Percentiles rank a stretch among this genome's conserved stretches.
phyloP scores from a whole-genome alignment of 2,329 filamentous ascomycete species.

The Talaromyces rugulosus region DNA sequence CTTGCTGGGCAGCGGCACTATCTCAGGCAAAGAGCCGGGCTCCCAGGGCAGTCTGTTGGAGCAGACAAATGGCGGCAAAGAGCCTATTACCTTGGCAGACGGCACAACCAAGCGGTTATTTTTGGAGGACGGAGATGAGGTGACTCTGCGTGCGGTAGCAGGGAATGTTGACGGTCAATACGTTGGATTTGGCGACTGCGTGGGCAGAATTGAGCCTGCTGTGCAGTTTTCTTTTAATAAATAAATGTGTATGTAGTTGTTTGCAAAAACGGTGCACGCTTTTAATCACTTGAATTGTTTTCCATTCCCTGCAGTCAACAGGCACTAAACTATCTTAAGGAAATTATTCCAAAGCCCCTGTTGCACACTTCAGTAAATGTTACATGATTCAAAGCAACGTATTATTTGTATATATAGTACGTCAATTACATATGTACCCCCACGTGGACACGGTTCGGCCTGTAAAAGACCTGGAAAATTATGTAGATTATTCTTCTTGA shows the following conservation, averaged over 20 bases:
- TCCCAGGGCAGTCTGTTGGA: constrained; percentile 69
- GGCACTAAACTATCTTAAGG: too few species aligned
- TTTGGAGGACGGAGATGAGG: constrained; percentile 68
- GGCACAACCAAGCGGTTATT: constrained; percentile 64
- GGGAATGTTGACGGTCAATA: constrained; percentile 58
- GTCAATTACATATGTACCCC: too few species aligned
- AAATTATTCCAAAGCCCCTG: too few species aligned
- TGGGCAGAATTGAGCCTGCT: constrained; percentile 57
- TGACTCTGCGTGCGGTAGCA: constrained; percentile 63
- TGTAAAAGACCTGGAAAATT: too few species aligned
- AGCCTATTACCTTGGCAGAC: constrained; percentile 55
- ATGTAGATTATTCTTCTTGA: too few species aligned
- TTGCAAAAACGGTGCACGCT: too few species aligned
- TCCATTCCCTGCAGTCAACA: too few species aligned
- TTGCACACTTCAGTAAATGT: too few species aligned
- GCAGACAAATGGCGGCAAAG: constrained; percentile 66
- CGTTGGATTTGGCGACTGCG: constrained; percentile 73
- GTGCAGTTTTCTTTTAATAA: constrained; percentile 15
- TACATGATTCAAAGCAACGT: too few species aligned
- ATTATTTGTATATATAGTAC: too few species aligned
- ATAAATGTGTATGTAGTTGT: neutral
- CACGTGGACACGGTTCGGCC: too few species aligned
- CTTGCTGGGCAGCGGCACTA: constrained; percentile 73
- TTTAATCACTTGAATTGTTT: too few species aligned
- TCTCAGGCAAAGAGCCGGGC: constrained; percentile 58